Evolutionary conservation across 495 filamentous ascomycete genomes (phyloP).

Genomic region (Staphylotrichum tortipilum): DNA sequence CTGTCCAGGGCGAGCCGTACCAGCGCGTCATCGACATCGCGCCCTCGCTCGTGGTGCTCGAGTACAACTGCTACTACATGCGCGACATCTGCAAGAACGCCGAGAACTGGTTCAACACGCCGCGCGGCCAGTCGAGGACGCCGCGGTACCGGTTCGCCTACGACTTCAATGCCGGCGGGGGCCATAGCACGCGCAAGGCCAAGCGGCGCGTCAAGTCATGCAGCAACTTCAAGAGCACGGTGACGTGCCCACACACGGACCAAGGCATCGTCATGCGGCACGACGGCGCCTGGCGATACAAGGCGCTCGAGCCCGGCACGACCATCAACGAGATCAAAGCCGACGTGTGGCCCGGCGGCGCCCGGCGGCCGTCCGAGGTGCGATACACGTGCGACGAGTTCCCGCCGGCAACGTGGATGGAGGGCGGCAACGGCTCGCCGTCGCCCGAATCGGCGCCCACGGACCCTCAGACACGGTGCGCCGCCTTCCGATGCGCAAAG

Average conservation of each 20-base stretch:
- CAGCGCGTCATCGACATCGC: no score
- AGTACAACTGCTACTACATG: constrained; percentile 1
- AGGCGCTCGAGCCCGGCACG: neutral
- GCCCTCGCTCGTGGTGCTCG: neutral
- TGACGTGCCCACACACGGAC: no score
- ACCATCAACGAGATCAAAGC: neutral
- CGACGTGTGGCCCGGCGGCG: no score
- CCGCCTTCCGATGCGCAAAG: neutral
- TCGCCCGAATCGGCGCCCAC: neutral
- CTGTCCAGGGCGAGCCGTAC: no score
- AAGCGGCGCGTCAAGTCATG: no score
- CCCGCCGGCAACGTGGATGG: neutral
- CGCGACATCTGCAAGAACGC: neutral
- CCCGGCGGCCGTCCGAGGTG: no score
- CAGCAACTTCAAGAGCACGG: no score
- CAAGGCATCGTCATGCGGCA: neutral
- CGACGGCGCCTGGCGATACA: neutral
- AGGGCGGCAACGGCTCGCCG: constrained; percentile 1
- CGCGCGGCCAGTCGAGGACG: neutral
- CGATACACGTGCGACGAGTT: constrained; percentile 3
- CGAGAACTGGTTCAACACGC: neutral
- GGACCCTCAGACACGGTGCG: neutral
- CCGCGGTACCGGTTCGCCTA: neutral
- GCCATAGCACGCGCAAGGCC: no score
- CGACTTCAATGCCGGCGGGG: neutral